Conservation (phyloP, 1,284 basidiomycete species). For the Chalciporus sp. region DNA sequence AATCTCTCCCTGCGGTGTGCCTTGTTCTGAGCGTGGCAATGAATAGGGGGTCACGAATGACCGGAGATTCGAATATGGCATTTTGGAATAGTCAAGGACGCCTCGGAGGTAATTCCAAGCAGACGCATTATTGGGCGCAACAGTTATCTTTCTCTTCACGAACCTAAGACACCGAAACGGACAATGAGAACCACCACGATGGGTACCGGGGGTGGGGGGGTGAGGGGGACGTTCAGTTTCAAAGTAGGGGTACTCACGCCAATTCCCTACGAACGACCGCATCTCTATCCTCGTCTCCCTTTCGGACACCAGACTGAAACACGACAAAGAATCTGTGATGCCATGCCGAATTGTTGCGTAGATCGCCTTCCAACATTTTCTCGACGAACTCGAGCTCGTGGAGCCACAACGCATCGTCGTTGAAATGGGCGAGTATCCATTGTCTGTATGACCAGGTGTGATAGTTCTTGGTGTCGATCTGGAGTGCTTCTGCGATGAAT, state of each 20-base stretch:
- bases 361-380: slow-evolving; percentile 72
- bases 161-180: slow-evolving; percentile 39
- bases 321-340: slow-evolving; percentile 95
- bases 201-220: background rate
- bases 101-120: slow-evolving; percentile 96
- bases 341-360: slow-evolving; percentile 98
- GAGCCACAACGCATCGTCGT: slow-evolving; percentile 71
- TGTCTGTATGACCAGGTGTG: slow-evolving; percentile 96
- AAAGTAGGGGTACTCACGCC: slow-evolving; percentile 48
- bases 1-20: slow-evolving; percentile 41
- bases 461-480: slow-evolving; percentile 88
- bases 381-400: slow-evolving; percentile 82
- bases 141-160: slow-evolving; percentile 77
- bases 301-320: slow-evolving; percentile 68
- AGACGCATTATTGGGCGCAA: slow-evolving; percentile 88
- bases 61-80: slow-evolving; percentile 57
- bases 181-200: slow-evolving; percentile 14
- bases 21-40: slow-evolving; percentile 32
- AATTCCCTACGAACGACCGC: slow-evolving; percentile 67
- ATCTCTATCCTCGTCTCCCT: slow-evolving; percentile 59
- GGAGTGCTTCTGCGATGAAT: slow-evolving; percentile 75
- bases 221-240: background rate
- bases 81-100: slow-evolving; percentile 58
- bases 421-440: slow-evolving; percentile 86
- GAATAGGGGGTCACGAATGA: slow-evolving; percentile 72